Percentiles rank a stretch among this genome's conserved stretches.
These are phyloP conservation scores for Sporothrix globosa DNA, from an alignment of 2,329 filamentous ascomycete species.

Conservation along the genomic window DNA sequence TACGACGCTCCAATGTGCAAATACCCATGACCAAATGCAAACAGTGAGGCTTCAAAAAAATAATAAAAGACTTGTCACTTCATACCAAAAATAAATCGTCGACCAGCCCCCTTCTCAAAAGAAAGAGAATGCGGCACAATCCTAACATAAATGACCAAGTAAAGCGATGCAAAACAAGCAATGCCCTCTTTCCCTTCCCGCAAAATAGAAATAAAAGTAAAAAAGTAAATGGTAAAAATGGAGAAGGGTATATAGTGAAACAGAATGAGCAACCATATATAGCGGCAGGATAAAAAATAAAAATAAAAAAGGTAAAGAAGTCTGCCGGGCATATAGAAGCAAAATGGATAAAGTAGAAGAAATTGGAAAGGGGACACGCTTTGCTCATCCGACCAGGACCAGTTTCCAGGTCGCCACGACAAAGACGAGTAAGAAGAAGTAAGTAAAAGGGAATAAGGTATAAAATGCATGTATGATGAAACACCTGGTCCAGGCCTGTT, in stretches of 20 bases:
- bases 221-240: slow-evolving; percentile 21
- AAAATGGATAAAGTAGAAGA: slow-evolving; percentile 11
- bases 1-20: neutral
- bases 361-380: neutral
- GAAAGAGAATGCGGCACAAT: neutral
- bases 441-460: slow-evolving; percentile 25
- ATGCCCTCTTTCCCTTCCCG: slow-evolving; percentile 17
- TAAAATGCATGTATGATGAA: slow-evolving; percentile 27
- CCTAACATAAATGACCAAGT: slow-evolving; percentile 19
- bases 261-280: slow-evolving; percentile 7
- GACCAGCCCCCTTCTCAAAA: neutral
- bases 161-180: slow-evolving; percentile 8
- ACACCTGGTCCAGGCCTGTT: slow-evolving; percentile 24
- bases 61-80: slow-evolving; percentile 17
- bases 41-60: neutral
- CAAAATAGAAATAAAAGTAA: slow-evolving; percentile 8
- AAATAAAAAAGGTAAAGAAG: neutral
- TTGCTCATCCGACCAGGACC: neutral
- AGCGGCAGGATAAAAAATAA: slow-evolving; percentile 9
- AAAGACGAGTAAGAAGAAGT: neutral
- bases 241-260: slow-evolving; percentile 27
- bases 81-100: slow-evolving; percentile 25
- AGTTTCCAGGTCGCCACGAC: neutral
- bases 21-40: neutral
- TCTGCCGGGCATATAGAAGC: slow-evolving; percentile 12